phyloP scores from a whole-genome alignment of 768 basidiomycete genomes.

The Boletus vinaceobasis region DNA sequence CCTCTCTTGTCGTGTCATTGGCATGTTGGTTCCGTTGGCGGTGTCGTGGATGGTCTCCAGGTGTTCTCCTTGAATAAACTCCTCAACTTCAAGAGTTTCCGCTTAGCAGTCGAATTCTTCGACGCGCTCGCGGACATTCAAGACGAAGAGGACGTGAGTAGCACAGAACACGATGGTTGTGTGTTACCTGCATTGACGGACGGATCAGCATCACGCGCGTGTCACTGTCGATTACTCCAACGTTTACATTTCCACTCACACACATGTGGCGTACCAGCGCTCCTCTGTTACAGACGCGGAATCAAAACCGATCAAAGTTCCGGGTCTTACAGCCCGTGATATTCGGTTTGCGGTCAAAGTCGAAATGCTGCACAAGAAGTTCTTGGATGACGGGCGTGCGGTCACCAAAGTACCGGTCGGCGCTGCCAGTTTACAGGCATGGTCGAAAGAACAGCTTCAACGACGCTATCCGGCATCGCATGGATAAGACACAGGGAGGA shows the following conservation, averaged over 20 bases:
- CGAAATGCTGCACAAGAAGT: slow-evolving; percentile 34
- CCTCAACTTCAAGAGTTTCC: slow-evolving; percentile 25
- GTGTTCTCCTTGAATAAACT: slow-evolving; percentile 28
- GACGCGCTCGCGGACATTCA: slow-evolving; percentile 25
- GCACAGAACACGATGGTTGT: background rate
- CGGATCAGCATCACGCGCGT: slow-evolving; percentile 31
- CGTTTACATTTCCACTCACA: slow-evolving; percentile 24
- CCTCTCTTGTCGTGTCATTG: no score
- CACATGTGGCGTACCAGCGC: slow-evolving; percentile 25
- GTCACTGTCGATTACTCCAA: slow-evolving; percentile 24
- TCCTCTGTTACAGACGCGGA: slow-evolving; percentile 6
- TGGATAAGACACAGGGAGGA: background rate
- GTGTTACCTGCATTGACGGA: background rate
- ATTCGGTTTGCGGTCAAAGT: slow-evolving; percentile 44
- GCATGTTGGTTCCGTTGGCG: slow-evolving; percentile 19
- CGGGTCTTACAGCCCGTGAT: slow-evolving; percentile 51
- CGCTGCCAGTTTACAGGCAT: slow-evolving; percentile 7
- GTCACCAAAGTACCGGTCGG: slow-evolving; percentile 19
- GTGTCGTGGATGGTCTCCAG: slow-evolving; percentile 6
- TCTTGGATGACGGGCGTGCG: slow-evolving; percentile 21
- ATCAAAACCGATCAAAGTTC: slow-evolving; percentile 16
- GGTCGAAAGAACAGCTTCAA: slow-evolving; percentile 26
- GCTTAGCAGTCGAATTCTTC: slow-evolving; percentile 27
- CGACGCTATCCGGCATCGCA: slow-evolving; percentile 15
- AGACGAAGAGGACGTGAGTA: slow-evolving; percentile 32